Base-by-base conservation (phyloP, 2,329 filamentous ascomycete genomes). In the Aureobasidium mangrovei region DNA sequence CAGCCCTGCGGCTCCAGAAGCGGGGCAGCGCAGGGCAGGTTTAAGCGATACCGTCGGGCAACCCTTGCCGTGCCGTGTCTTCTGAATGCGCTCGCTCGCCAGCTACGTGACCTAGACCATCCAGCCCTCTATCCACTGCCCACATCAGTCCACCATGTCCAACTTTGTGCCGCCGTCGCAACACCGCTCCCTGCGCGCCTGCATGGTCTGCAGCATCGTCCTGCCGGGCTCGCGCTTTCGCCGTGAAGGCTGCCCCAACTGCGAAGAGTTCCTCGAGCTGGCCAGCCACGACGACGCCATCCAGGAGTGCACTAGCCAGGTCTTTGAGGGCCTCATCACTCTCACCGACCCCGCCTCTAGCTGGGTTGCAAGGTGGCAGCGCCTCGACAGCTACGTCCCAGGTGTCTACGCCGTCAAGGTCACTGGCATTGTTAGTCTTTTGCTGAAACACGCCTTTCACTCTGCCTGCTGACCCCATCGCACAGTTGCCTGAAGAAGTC, bases 191-290 rank as follows among this genome's bases (percentile, higher is more conserved):
- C 81, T 95, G 62, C 91, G 93, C 72, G 93, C 93, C 65, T 98
- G 93, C 78, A 96, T 98, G 90, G 89, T 97, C 63, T 98, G 93
- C 81, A 91, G 89, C 53, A 86, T 97, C 67, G 88, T 97, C 60
- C 89, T 91, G 77, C 85, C 87, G 36, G 44, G 59, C 32, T 67
- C 91, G 86, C 85, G 88, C 70, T 98, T 98, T 78, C 79, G 84
- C 64, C 81, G 83, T 64, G 79, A 87, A 67, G 93, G 93, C 62
- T 98, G 93, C 68, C 93, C 93, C 58, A 98, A 98, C 77, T 98
- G 93, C 79, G 91, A 96, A 67, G 83, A 87, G 47, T 88, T 95
- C 70, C 85, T 98, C 56, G 84, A 88, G 69, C 85, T 97, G 58
- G 79, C 82, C 60, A 84, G 85, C 67, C 86, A 85, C 60, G 64